Evolutionary conservation across 2,329 filamentous ascomycete species (phyloP), one percentile per base, ranked within the genome.

Genomic region (Capronia epimyces): DNA sequence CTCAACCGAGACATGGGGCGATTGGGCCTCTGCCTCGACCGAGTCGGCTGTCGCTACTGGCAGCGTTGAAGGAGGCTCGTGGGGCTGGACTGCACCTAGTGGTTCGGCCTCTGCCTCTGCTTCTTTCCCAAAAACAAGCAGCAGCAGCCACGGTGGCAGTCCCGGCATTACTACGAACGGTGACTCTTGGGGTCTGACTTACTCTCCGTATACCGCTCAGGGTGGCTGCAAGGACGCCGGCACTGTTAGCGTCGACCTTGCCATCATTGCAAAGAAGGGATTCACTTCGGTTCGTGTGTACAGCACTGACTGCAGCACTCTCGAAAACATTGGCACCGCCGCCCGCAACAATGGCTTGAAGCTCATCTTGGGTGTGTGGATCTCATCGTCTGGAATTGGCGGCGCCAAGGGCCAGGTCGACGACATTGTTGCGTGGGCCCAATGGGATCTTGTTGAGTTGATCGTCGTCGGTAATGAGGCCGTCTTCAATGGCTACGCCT

Each of bases 381-480:
- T 96, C 69, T 83, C 85, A 71, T 73, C 71, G 59, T 75, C 67
- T 43, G 76, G 76, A 52, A 68, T 83, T 64, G 73, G 78, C 50
- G 81, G 79, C 49, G 83, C 89, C 61, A 74, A 82, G 65, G 72
- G 80, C 63, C 90, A 97, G 78, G 78, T 96, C 54, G 71, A 77
- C 25, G 80, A 81, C 55, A 86, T 96, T 68, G 75, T 80, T 69
- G 63, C 68, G 53, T 95, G 89, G 82, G 79, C 72, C 56, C 71
- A 86, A 69, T 95, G 84, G 83, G 77, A 82, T 55, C 68, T 87
- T 43, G 84, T 95, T 60, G 80, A 86, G 66, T 81, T 95, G 63
- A 75, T 95, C 59, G 85, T 93, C 25, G 80, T 95, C 60, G 90
- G 89, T 71, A 97, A 97, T 78, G 91, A 97, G 79, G 84, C 86